phyloP scores from a whole-genome alignment of 345 rosid species.

The Microthlaspi erraticum region DNA sequence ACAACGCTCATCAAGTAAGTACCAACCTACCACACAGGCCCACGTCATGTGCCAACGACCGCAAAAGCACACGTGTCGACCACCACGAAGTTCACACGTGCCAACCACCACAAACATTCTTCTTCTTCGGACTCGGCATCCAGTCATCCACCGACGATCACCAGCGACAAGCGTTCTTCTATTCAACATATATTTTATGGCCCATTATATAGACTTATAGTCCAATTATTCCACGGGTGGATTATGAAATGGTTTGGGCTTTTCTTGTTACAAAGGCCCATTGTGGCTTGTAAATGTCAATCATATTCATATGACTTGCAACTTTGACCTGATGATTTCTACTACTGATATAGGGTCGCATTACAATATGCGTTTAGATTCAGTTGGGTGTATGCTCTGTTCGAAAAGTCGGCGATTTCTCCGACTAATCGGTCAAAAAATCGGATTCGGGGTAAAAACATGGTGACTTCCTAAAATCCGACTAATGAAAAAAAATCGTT shows the following conservation, averaged over 20 bases:
- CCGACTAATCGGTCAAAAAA: too few relatives aligned
- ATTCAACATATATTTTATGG: background rate
- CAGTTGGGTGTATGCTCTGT: too few relatives aligned
- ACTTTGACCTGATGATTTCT: too few relatives aligned
- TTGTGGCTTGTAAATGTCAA: too few relatives aligned
- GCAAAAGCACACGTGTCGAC: background rate
- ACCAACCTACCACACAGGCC: background rate
- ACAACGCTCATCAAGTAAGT: background rate
- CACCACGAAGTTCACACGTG: slow-evolving; percentile 4
- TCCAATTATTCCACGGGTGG: too few relatives aligned
- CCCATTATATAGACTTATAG: background rate
- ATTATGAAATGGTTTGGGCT: background rate
- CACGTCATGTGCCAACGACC: background rate
- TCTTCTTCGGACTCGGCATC: slow-evolving; percentile 1
- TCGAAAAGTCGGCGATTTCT: too few relatives aligned
- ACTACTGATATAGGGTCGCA: too few relatives aligned
- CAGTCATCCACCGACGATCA: background rate
- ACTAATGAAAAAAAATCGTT: too few relatives aligned
- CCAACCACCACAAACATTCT: background rate
- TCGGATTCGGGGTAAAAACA: too few relatives aligned
- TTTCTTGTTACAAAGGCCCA: background rate
- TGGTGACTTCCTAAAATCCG: too few relatives aligned
- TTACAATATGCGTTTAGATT: too few relatives aligned
- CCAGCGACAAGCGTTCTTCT: background rate
- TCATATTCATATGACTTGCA: too few relatives aligned